Percentiles rank a stretch among this genome's conserved stretches.
These are phyloP conservation scores for Cercospora zeae-maydis DNA, from an alignment of 2,329 filamentous ascomycete species.

Conservation along the genomic window DNA sequence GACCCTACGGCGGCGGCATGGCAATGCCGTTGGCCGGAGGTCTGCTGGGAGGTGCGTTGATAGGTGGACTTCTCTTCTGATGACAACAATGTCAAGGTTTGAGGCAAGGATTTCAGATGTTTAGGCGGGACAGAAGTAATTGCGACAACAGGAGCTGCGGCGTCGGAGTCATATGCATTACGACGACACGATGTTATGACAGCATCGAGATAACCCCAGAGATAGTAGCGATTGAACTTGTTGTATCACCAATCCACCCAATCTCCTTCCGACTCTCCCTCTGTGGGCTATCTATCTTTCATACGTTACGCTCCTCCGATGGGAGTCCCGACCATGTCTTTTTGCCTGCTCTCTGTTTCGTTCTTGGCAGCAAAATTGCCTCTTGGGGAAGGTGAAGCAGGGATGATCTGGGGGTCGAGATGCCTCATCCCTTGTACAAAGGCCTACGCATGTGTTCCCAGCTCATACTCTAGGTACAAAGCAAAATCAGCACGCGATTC, in stretches of 20 bases:
- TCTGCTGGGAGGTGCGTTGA: constrained; percentile 45
- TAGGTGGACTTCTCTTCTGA: constrained; percentile 22
- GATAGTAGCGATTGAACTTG: neutral
- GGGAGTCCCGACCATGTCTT: neutral
- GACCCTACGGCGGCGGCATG: constrained; percentile 39
- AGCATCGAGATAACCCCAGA: neutral
- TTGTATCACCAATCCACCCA: neutral
- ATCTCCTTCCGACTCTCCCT: neutral
- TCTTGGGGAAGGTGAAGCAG: neutral
- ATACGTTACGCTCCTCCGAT: too few species aligned
- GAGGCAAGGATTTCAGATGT: too few species aligned
- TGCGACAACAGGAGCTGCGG: neutral
- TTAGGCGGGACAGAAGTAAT: neutral
- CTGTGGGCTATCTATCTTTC: too few species aligned
- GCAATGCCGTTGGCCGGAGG: constrained; percentile 41
- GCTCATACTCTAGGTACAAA: too few species aligned
- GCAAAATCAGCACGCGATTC: too few species aligned
- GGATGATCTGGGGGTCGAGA: neutral
- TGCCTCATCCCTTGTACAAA: too few species aligned
- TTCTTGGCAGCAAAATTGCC: neutral
- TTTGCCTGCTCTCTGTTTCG: neutral
- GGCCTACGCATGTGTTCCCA: too few species aligned
- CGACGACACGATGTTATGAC: neutral
- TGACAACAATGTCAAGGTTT: neutral
- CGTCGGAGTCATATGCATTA: neutral